phyloP scores from a whole-genome alignment of 169 alveolate species.

The Cardiosporidium cionae region DNA sequence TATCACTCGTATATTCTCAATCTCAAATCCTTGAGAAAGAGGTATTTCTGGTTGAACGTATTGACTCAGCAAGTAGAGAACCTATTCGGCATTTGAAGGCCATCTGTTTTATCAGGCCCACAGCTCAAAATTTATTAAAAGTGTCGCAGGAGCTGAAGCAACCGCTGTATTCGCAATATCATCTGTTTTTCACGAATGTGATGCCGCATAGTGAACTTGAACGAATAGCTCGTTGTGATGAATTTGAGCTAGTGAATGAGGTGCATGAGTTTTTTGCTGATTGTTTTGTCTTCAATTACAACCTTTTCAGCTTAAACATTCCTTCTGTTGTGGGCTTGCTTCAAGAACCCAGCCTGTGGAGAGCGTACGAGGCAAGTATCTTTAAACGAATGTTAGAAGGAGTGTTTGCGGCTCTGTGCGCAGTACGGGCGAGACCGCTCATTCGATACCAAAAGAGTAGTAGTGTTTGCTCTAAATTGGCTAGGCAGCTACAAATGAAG shows the following conservation, averaged over 20 bases:
- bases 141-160: constrained; percentile 35
- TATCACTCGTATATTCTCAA: constrained; percentile 60
- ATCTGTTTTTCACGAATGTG: constrained; percentile 69
- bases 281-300: constrained; percentile 60
- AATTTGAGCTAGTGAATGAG: constrained; percentile 62
- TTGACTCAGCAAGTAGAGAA: constrained; percentile 33
- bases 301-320: constrained; percentile 73
- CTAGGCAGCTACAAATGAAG: neutral
- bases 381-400: constrained; percentile 40
- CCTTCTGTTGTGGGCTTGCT: constrained; percentile 36
- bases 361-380: constrained; percentile 31
- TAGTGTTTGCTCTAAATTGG: constrained; percentile 4
- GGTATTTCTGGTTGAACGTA: constrained; percentile 48
- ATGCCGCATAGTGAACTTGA: constrained; percentile 57
- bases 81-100: constrained; percentile 44
- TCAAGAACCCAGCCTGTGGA: constrained; percentile 35
- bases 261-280: constrained; percentile 79
- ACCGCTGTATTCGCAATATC: constrained; percentile 49
- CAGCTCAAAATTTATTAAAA: constrained; percentile 30
- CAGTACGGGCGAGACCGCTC: constrained; percentile 2
- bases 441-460: constrained; percentile 5
- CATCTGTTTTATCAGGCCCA: constrained; percentile 43
- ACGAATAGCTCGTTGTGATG: constrained; percentile 72
- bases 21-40: constrained; percentile 65
- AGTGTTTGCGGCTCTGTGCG: constrained; percentile 4